Base-by-base conservation (phyloP, 371 early-diverging fungal species). In the Synchytrium microbalum region DNA sequence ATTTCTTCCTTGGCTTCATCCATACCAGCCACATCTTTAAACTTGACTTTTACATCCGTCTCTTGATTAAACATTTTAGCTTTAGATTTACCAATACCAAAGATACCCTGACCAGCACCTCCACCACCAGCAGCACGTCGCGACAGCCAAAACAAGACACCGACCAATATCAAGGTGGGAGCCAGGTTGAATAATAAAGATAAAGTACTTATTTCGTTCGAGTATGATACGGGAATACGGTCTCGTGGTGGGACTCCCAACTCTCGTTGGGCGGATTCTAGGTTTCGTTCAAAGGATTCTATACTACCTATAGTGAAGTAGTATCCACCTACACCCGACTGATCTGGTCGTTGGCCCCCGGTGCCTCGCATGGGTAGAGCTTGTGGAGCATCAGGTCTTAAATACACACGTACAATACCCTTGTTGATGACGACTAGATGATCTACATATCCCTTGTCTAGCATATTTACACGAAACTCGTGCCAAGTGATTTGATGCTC, bases 1-100 rank as follows among this genome's bases (percentile, higher is more conserved):
- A 99, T 99, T 78, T 99, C 99, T 64, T 95, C 92, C 77, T 99
- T 99, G 66, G 99, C 99, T 73, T 93, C 92, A 75, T 99, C 99
- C 78, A 98, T 92, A 29, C 99, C 99, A 3, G 99, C 99, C 0
- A 99, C 99, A 78, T 99, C 99, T 82, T 96, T 96, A 79, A 98
- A 98, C 70, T 90, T 91, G 66, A 97, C 90, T 65, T 92, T 84
- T 61, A 97, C 90, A 54, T 92, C 91, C 2, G 90, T 92, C 72
- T 98, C 97, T 72, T 93, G 92, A 80, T 95, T 98, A 79, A 87
- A 98, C 84, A 96, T 75, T 75, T 91, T 92, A 30, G 99, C 98
- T 60, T 89, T 85, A 58, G 93, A 92, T 75, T 98, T 98, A 60
- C 96, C 96, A 59, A 97, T 88, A 29, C 93, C 93, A 77, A 97